Conservation (phyloP, 1,284 basidiomycete genomes). For the Singerocomus inundabilis region DNA sequence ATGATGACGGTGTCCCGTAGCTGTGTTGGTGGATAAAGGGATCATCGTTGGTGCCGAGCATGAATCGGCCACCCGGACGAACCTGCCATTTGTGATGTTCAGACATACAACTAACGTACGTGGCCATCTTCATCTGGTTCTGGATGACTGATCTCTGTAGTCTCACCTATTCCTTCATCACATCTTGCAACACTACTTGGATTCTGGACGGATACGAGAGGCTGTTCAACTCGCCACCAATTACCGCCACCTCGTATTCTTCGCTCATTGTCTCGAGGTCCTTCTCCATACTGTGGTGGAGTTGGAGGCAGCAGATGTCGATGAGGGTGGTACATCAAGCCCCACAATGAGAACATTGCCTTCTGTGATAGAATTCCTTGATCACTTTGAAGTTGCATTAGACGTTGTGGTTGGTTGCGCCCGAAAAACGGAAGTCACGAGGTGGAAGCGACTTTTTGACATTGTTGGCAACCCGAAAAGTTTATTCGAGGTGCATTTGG, state of each 20-base stretch:
- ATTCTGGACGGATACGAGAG: constrained; percentile 65
- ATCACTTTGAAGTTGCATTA: constrained; percentile 87
- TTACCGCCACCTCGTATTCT: constrained; percentile 89
- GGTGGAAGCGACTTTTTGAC: constrained; percentile 88
- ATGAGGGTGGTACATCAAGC: constrained; percentile 30
- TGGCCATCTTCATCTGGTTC: neutral
- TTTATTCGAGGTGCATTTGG: constrained; percentile 76
- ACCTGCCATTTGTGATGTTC: constrained; percentile 90
- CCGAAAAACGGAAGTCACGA: constrained; percentile 92
- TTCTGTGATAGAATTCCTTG: constrained; percentile 84
- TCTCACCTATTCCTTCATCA: constrained; percentile 96
- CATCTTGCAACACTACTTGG: constrained; percentile 83
- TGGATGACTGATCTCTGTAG: constrained; percentile 36
- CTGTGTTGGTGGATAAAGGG: constrained; percentile 97
- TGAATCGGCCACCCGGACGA: constrained; percentile 74
- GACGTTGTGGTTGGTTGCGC: constrained; percentile 97
- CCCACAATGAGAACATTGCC: constrained; percentile 46
- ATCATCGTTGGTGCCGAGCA: constrained; percentile 97
- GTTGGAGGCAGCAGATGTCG: constrained; percentile 60
- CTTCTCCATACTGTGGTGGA: constrained; percentile 93
- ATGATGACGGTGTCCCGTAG: constrained; percentile 40
- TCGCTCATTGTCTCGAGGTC: constrained; percentile 92
- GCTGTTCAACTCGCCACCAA: constrained; percentile 86
- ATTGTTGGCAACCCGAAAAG: constrained; percentile 87
- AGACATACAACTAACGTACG: constrained; percentile 86